These are phyloP conservation scores for Aspergillus avenaceus DNA, from an alignment of 495 filamentous ascomycete genomes.

Conservation along the genomic window DNA sequence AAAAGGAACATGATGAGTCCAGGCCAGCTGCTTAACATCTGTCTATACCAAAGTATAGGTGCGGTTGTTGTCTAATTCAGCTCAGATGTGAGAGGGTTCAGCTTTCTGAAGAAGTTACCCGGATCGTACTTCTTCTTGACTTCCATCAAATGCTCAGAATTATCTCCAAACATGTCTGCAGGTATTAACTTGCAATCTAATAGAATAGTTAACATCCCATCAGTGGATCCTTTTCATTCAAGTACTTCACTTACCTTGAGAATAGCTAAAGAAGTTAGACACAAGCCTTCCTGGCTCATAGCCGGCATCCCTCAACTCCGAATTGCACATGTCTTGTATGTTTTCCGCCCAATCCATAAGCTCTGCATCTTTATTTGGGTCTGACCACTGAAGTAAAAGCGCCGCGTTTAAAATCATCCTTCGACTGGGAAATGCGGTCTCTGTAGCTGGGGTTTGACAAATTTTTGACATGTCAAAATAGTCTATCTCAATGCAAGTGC, in stretches of 20 bases:
- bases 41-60: not conserved
- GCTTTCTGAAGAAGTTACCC: not conserved
- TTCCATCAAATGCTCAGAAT: not conserved
- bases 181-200: not conserved
- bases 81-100: not conserved
- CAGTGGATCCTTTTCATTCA: not conserved
- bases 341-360: not conserved
- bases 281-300: not conserved
- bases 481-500: not conserved
- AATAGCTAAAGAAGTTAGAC: not conserved
- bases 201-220: not conserved
- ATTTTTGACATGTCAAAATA: not conserved
- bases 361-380: not conserved
- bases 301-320: not conserved
- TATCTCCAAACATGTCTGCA: not conserved
- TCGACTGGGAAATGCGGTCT: not conserved
- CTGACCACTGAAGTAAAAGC: not conserved
- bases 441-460: not conserved
- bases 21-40: not conserved
- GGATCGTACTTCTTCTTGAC: constrained; percentile 2
- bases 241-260: not conserved
- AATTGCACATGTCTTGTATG: not conserved
- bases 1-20: not conserved
- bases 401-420: not conserved
- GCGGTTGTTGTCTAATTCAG: not conserved